phyloP scores from a whole-genome alignment of 352 stramenopile genomes.

The Peronospora farinosa region DNA sequence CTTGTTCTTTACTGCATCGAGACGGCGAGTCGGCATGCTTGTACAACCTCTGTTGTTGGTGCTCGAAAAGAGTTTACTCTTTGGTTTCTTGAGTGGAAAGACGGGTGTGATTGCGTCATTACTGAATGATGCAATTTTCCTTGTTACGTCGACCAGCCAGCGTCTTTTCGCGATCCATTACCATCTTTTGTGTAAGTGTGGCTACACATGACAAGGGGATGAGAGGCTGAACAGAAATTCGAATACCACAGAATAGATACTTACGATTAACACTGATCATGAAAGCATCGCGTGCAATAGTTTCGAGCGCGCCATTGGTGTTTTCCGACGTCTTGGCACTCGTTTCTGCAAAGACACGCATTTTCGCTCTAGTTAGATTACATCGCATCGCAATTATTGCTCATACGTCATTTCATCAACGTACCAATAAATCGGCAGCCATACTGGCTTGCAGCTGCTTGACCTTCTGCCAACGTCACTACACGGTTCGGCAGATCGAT shows the following conservation, averaged over 20 bases:
- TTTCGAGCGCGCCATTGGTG: constrained; percentile 80
- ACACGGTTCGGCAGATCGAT: constrained; percentile 86
- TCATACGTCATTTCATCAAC: not conserved
- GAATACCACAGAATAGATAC: constrained; percentile 17
- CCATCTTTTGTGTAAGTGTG: constrained; percentile 65
- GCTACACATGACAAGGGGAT: constrained; percentile 29
- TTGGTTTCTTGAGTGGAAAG: constrained; percentile 12
- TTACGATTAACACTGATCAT: constrained; percentile 83
- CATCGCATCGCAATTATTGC: not conserved
- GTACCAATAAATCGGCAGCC: constrained; percentile 83
- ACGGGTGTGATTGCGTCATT: constrained; percentile 10
- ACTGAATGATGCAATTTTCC: constrained; percentile 77
- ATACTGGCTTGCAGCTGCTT: constrained; percentile 77
- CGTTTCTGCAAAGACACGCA: constrained; percentile 49
- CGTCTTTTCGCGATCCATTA: constrained; percentile 77
- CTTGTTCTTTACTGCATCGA: constrained; percentile 14
- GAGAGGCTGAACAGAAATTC: constrained; percentile 1
- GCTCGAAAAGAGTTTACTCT: constrained; percentile 34
- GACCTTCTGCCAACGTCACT: constrained; percentile 69
- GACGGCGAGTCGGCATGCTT: constrained; percentile 29
- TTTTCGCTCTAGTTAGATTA: constrained; percentile 10
- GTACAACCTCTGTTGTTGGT: constrained; percentile 42
- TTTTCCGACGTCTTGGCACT: constrained; percentile 87
- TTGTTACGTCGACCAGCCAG: constrained; percentile 64
- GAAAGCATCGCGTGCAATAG: constrained; percentile 78